Conservation (phyloP, 2,329 filamentous ascomycete genomes). For the Nothophoma quercina region DNA sequence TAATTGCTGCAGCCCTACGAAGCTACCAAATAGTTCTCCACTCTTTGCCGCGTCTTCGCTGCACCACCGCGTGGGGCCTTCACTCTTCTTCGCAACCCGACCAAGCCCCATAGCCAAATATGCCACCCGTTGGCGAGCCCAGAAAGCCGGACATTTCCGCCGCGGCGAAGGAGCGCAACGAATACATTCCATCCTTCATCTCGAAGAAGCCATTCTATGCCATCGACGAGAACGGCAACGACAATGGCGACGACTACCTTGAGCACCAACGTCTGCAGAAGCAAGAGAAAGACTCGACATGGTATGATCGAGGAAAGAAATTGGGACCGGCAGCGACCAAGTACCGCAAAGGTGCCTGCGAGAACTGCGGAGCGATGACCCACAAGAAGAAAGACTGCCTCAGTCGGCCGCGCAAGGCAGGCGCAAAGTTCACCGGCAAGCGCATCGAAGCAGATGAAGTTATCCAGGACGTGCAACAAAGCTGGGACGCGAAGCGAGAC, state of each 20-base stretch:
- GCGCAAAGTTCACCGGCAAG: conserved; percentile 89
- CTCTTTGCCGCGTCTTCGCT: conserved; percentile 18
- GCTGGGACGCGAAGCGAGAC: conserved; percentile 97
- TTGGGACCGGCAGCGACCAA: conserved; percentile 89
- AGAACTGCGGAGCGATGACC: conserved; percentile 97
- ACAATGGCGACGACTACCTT: conserved; percentile 85
- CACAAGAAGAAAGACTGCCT: conserved; percentile 96
- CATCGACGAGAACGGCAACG: conserved; percentile 72
- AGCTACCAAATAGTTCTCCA: conserved; percentile 28
- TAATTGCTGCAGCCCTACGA: conserved; percentile 40
- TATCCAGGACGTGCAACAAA: conserved; percentile 82
- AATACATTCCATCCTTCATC: conserved; percentile 98
- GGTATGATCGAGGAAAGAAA: conserved; percentile 92
- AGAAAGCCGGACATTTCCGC: conserved; percentile 61
- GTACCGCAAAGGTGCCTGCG: conserved; percentile 96
- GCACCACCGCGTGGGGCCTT: conserved; percentile 6
- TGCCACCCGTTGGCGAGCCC: conserved; percentile 54
- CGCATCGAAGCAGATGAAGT: conserved; percentile 94
- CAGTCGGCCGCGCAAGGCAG: conserved; percentile 84
- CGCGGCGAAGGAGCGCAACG: conserved; percentile 84
- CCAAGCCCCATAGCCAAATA: conserved; percentile 16
- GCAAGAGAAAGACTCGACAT: conserved; percentile 75
- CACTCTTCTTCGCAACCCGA: conserved; percentile 1
- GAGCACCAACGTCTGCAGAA: conserved; percentile 92
- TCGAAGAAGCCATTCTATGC: conserved; percentile 98